Base-by-base conservation (phyloP, 805 yeast genomes). In the Ogataea paraovalis region DNA sequence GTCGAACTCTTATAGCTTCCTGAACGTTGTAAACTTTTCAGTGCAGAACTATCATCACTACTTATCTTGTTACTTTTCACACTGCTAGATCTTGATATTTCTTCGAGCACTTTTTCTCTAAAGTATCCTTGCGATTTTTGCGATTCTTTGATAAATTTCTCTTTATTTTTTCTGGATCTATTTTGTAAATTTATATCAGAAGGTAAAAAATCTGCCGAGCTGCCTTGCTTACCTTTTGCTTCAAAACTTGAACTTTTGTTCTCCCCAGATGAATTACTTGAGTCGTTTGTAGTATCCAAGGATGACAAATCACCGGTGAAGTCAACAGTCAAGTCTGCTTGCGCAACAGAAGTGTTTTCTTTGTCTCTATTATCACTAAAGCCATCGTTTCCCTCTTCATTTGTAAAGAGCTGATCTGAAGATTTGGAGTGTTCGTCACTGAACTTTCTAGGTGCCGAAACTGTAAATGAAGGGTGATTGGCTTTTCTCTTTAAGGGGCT, bases 51-150 rank as follows among this genome's bases (percentile, higher is more conserved):
- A 23, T 39, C 49, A 28, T 16, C 41, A 18, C 44, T 38, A 16
- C 21, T 27, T 2, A 22, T 13, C n/a, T 40, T 48, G 36, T 21
- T 44, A 23, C 54, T 52, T n/a, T 43, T 53, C 4, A 51, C 39
- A 27, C 59, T 55, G 30, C 39, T 51, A 19, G 51, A 42, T n/a
- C 52, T 45, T 18, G 52, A 49, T 9, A 46, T 21, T 8, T 49
- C 51, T 16, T 50, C 58, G 13, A 45, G 23, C 1, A 52, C 27
- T 19, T 39, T 43, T 32, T 57, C 61, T 20, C 44, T 48, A 43
- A 57, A 54, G 19, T 54, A 51, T 2, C 61, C 61, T 23, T 45
- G 46, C 6, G 46, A 36, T 39, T 38, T 46, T 23, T 56, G 61
- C 6, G 54, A 51, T 20, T 53, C 50, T 34, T 48, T 48, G 2